Conservation (phyloP, 179 eudicot genomes). For the Amaranthus tricolor region DNA sequence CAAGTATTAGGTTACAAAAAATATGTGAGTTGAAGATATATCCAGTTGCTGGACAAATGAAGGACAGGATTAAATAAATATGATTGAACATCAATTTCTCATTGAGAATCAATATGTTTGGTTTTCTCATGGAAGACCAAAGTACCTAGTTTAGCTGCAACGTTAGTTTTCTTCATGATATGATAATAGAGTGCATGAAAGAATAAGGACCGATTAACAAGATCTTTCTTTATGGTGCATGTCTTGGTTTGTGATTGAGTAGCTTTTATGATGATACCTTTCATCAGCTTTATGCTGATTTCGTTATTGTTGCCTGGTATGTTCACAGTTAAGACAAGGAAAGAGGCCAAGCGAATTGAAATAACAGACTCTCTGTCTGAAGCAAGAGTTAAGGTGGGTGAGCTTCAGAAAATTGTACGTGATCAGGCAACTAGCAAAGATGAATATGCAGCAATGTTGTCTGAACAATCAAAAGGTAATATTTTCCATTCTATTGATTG, state of each 20-base stretch:
- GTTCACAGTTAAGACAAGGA: slow-evolving; percentile 69
- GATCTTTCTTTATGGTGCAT: background rate
- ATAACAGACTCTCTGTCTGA: slow-evolving; percentile 53
- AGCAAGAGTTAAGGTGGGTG: slow-evolving; percentile 55
- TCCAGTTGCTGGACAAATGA: too few species aligned
- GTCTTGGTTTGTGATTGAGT: background rate
- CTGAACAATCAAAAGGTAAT: slow-evolving; percentile 64
- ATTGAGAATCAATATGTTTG: too few species aligned
- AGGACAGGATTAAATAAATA: too few species aligned
- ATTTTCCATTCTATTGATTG: background rate
- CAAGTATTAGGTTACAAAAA: too few species aligned
- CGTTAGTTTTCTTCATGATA: too few species aligned
- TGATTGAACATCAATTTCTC: too few species aligned
- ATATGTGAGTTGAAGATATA: too few species aligned
- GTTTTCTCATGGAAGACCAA: too few species aligned
- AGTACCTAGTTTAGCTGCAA: too few species aligned
- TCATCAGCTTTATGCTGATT: background rate
- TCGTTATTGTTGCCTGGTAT: slow-evolving; percentile 11
- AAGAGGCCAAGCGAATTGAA: slow-evolving; percentile 76
- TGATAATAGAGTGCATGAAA: too few species aligned
- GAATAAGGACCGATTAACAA: too few species aligned
- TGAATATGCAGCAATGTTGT: slow-evolving; percentile 59
- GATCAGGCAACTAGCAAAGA: slow-evolving; percentile 60
- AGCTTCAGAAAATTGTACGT: slow-evolving; percentile 57
- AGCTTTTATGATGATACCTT: background rate